Base-by-base conservation (phyloP, 441 rosid genomes). In the Pelargonium fulgidum region DNA sequence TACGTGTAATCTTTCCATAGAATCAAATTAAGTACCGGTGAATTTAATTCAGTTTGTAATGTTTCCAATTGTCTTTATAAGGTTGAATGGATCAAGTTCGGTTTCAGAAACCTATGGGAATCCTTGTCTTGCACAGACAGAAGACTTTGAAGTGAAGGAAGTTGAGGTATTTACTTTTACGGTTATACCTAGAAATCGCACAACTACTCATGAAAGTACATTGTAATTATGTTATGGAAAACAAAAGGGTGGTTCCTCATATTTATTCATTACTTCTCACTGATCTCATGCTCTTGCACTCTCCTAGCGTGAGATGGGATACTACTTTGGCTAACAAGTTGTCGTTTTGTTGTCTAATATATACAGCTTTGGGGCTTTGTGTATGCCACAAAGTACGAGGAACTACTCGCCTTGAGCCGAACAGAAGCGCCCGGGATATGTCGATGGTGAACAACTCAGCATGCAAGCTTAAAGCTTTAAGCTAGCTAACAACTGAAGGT, bases 301-400 rank as follows among this genome's bases (percentile, higher is more conserved):
- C 24, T 22, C 24, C 1, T n/a, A 17, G 69, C 12, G 26, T 54
- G 58, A 33, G 11, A 65, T 33, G 26, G 6, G 7, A 17, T 66
- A 12, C 14, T 10, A 58, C 42, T 54, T 41, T 1, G 4, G 24
- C 52, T 44, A 17, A 42, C 36, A 47, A 39, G 48, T 66, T 26
- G 29, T 22, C 22, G 36, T 24, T 44, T 61, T 56, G 66, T 54
- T 19, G 0, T 50, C n/a, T 29, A 1, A 22, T 22, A 22, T 22
- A 44, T 74, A 80, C 86, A 94, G 99, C 77, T 94, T 63, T 91
- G 97, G 99, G 96, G 97, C 36, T 94, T 94, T 70, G 92, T 91
- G 7, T 79, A 90, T 70, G 87, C 86, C 66, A 82, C 99, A 12
- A 87, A 84, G 78, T 94, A 88, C 0, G 97, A 94, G 52, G 99